Evolutionary conservation across 176 grass and related monocot genomes (phyloP).

Genomic region (Carex cristatella): DNA sequence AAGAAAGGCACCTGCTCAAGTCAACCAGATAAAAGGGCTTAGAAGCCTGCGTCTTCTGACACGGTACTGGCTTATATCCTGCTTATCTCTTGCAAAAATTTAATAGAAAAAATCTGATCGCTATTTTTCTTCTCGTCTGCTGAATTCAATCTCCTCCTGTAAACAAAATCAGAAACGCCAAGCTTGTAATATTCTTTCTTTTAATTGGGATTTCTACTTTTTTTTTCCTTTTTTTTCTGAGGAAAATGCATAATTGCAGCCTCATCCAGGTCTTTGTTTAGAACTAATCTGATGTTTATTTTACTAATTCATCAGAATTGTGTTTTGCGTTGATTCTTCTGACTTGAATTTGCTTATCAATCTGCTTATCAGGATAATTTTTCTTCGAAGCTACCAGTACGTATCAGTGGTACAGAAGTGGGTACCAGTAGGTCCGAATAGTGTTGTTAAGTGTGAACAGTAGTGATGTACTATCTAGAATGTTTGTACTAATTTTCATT

Average conservation of each 20-base stretch:
- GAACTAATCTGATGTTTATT: neutral
- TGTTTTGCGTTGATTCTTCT: neutral
- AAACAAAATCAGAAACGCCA: constrained; percentile 49
- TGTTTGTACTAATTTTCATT: too few relatives aligned
- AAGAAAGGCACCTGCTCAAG: constrained; percentile 36
- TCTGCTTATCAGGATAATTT: constrained; percentile 23
- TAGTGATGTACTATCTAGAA: too few relatives aligned
- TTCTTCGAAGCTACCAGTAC: too few relatives aligned
- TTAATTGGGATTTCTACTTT: neutral
- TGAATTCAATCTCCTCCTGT: neutral
- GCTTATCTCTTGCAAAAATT: neutral
- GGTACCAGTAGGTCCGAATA: too few relatives aligned
- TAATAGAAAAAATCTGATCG: neutral
- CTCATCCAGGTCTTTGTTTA: neutral
- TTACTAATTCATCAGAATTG: neutral
- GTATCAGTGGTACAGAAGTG: too few relatives aligned
- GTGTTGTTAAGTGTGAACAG: too few relatives aligned
- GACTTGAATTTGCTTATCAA: neutral
- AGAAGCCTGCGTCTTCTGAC: constrained; percentile 31
- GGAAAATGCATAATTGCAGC: neutral
- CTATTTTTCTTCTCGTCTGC: neutral
- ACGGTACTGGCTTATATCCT: neutral
- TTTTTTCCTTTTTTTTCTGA: neutral
- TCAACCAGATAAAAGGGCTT: constrained; percentile 57
- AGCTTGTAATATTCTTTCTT: constrained; percentile 27